These are phyloP conservation scores for Myriosclerotinia duriaeana DNA, from an alignment of 2,329 filamentous ascomycete genomes.

Conservation along the genomic window DNA sequence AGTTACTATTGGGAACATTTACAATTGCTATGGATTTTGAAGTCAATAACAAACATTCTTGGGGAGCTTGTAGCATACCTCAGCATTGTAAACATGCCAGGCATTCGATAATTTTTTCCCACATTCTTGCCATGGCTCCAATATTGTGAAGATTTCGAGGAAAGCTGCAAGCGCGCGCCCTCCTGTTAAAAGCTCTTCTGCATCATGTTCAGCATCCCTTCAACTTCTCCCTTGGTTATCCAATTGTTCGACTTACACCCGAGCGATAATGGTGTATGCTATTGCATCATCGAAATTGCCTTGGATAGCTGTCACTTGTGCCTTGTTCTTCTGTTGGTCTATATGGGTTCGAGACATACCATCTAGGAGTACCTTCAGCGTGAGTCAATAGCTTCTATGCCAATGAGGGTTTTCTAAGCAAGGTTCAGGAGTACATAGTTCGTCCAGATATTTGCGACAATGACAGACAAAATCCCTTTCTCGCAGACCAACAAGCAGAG, in stretches of 20 bases:
- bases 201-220: not conserved
- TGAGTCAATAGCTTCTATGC: not conserved
- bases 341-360: not conserved
- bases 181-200: not conserved
- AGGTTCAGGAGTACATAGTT: not conserved
- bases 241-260: not conserved
- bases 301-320: constrained; percentile 6
- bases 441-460: not conserved
- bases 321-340: not conserved
- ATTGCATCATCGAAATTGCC: constrained; percentile 4
- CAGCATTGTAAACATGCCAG: not conserved
- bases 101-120: not conserved
- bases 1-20: not conserved
- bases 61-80: not conserved
- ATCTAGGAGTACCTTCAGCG: not conserved
- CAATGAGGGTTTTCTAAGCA: not conserved
- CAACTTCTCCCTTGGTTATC: not conserved
- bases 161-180: not conserved
- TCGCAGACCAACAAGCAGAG: not conserved
- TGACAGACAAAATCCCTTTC: not conserved
- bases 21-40: not conserved
- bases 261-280: constrained; percentile 7
- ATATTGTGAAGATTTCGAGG: not conserved
- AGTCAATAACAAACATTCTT: not conserved
- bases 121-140: not conserved